Evolutionary conservation across 2,329 filamentous ascomycete genomes (phyloP).

Genomic region (Hortaea sp.): DNA sequence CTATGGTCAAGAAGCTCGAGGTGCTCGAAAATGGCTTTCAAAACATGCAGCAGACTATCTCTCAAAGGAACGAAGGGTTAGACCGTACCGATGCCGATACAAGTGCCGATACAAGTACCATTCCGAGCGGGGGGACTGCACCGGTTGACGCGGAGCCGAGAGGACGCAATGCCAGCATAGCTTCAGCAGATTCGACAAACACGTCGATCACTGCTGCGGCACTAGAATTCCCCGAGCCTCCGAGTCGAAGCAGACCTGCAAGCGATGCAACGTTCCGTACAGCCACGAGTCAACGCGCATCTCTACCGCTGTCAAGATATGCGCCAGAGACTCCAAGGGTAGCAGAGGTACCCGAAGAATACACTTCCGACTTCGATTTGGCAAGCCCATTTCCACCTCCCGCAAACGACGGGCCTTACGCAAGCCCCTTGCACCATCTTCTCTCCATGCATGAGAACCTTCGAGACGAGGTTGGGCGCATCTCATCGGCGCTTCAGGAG

Average conservation of each 20-base stretch:
- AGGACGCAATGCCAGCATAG: neutral
- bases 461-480: constrained; percentile 48
- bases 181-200: neutral
- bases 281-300: neutral
- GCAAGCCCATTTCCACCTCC: constrained; percentile 13
- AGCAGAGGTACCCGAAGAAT: constrained; percentile 14
- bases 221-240: neutral
- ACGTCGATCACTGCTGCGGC: neutral
- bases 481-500: constrained; percentile 46
- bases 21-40: constrained; percentile 35
- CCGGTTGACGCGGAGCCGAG: neutral
- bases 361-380: constrained; percentile 17
- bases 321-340: constrained; percentile 12
- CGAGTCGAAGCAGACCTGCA: neutral
- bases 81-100: constrained; percentile 14
- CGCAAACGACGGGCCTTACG: constrained; percentile 28
- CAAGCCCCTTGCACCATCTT: constrained; percentile 45
- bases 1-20: constrained; percentile 33
- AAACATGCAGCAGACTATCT: constrained; percentile 34
- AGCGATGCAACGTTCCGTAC: neutral
- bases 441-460: constrained; percentile 52
- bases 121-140: constrained; percentile 5
- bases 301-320: constrained; percentile 2
- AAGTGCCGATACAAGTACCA: constrained; percentile 4
- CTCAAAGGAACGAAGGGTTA: constrained; percentile 6